Percentiles rank a stretch among this genome's conserved stretches.
Evolutionary conservation across 441 rosid genomes (phyloP).

Genomic region (Melastoma candidum): DNA sequence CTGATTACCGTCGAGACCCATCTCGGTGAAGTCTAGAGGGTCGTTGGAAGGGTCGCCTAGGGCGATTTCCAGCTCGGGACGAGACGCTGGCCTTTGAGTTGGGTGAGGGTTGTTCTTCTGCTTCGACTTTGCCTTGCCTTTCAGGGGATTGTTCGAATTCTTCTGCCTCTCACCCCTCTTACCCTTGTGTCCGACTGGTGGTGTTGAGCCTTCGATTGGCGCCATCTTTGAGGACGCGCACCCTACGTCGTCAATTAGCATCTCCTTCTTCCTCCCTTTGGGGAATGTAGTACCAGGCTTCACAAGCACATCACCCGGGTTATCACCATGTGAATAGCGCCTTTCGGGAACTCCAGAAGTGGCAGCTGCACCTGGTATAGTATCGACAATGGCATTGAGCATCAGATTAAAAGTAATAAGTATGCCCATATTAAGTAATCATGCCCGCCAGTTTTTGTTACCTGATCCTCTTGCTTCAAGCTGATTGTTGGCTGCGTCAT

Average conservation of each 20-base stretch:
- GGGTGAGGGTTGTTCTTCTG: conserved; percentile 41
- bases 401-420: too few species aligned
- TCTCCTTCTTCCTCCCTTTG: conserved; percentile 50
- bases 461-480: conserved; percentile 79
- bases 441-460: conserved; percentile 10
- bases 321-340: conserved; percentile 23
- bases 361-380: conserved; percentile 27
- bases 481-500: conserved; percentile 60
- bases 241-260: conserved; percentile 57
- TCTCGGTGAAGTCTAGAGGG: conserved; percentile 32
- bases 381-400: too few species aligned
- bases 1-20: conserved; percentile 32
- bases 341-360: conserved; percentile 44
- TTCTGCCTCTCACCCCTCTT: conserved; percentile 48
- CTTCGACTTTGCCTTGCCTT: conserved; percentile 50
- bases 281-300: too few species aligned
- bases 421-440: too few species aligned
- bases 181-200: conserved; percentile 30
- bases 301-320: neutral
- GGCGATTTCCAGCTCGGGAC: conserved; percentile 17
- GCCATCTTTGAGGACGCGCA: conserved; percentile 66
- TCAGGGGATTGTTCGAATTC: conserved; percentile 20
- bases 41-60: conserved; percentile 21
- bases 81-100: conserved; percentile 24
- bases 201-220: conserved; percentile 26